Percentiles rank a stretch among this genome's conserved stretches.
These are phyloP conservation scores for Knoxia roxburghii DNA, from an alignment of 257 asterid species.

Conservation along the genomic window DNA sequence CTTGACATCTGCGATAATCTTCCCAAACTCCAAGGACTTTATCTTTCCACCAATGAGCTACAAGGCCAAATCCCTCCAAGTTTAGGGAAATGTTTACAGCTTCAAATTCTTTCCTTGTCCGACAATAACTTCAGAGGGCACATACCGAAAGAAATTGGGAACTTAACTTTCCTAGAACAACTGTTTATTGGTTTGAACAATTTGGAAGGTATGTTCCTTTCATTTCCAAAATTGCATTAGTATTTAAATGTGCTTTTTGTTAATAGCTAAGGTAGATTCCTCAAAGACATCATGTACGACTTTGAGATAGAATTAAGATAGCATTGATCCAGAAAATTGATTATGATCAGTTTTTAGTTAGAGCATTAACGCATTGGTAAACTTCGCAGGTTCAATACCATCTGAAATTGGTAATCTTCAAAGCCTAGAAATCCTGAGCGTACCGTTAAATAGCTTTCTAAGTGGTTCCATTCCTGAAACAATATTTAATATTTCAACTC, in stretches of 20 bases:
- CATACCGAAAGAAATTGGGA: conserved; percentile 31
- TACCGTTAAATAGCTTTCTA: not conserved
- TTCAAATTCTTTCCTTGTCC: conserved; percentile 8
- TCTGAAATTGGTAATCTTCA: conserved; percentile 19
- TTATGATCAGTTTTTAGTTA: not conserved
- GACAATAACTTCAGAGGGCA: conserved; percentile 22
- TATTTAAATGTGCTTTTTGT: too few relatives aligned
- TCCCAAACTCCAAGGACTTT: conserved; percentile 16
- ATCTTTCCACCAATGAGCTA: conserved; percentile 3
- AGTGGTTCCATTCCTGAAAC: conserved; percentile 23
- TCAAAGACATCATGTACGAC: not conserved
- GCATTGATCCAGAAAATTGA: not conserved
- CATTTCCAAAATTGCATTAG: not conserved
- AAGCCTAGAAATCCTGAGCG: conserved; percentile 14
- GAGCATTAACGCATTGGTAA: not conserved
- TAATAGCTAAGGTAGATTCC: not conserved
- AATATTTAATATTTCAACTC: conserved; percentile 32
- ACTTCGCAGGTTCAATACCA: conserved; percentile 26
- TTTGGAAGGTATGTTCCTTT: conserved; percentile 17
- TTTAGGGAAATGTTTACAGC: conserved; percentile 20
- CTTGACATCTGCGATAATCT: conserved; percentile 11
- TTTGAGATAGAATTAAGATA: too few relatives aligned
- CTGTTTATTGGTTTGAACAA: conserved; percentile 21
- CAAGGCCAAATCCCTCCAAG: conserved; percentile 25
- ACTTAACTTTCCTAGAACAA: conserved; percentile 11